Evolutionary conservation across 73 alveolate genomes (phyloP), one percentile per base, ranked within the genome.

Genomic region (Stentor roeselii): DNA sequence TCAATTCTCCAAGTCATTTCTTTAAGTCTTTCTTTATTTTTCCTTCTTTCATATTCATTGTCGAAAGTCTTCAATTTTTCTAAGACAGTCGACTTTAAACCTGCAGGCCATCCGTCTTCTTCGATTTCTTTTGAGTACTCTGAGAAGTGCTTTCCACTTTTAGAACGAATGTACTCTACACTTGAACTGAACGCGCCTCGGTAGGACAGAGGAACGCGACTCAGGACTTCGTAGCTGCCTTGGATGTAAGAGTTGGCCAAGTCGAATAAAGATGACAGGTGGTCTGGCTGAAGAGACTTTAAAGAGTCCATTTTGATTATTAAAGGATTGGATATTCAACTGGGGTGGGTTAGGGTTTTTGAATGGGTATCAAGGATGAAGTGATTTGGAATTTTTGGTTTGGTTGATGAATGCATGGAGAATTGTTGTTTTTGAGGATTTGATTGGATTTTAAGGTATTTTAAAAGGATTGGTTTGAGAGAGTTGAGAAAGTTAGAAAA

Each of bases 1-100:
- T 67, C 80, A 67, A 67, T 67, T 67, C 80, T 67, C 37, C 80
- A 67, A 67, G n/a, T 67, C 37, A 67, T 67, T 21, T 67, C 80
- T 27, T 21, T 32, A 67, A 67, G 80, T 34, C 80, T 67, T 30
- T 67, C 80, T 67, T 67, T 67, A 21, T 67, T 32, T 34, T 67
- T 21, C 34, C 41, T 36, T 21, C 80, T 21, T 21, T 2, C 42
- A 32, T 21, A 67, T 34, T 67, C 80, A 67, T n/a, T 67, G 34
- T 67, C 80, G 21, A 67, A 27, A 27, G 21, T 40, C 34, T 21
- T 67, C n/a, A 67, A 32, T 21, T 34, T 67, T 67, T 32, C 37
- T 21, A 67, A 21, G 14, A 67, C 41, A 0, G 21, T 21, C 0
- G 21, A 36, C 34, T 67, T 67, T 1, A 67, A 34, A 21, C 27